Base-by-base conservation (phyloP, 139 green algal species). In the Picocystis salinarum region DNA sequence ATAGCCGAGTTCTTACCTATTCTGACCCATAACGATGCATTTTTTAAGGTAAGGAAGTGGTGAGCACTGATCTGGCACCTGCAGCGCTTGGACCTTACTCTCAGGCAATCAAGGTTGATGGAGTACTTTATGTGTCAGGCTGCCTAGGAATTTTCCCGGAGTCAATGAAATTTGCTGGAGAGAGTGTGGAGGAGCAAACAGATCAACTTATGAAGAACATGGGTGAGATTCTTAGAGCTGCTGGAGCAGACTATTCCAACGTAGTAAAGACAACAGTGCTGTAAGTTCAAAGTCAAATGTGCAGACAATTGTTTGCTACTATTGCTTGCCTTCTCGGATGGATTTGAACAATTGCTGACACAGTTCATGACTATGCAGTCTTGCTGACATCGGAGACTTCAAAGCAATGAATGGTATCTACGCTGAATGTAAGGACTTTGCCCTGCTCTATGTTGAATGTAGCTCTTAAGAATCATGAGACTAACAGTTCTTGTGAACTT, bases 181-280 rank as follows among this genome's bases (percentile, higher is more conserved):
- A 64, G 1, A 67, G 68, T 18, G 71, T 88, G 4, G 72, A 76
- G 58, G 74, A 48, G 11, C 81, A 94, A 59, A 76, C 77, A 3
- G 66, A 90, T 52, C 65, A 75, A 60, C 68, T 72, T 17, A 76
- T 92, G 68, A 66, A 71, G 56, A 97, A 96, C 64, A 69, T 97
- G 62, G 79, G 76, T 13, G 82, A 73, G 5, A 88, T 96, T 44
- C 61, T 96, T 2, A 64, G 73, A 27, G 85, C 69, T 6, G 31
- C 31, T 13, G 31, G 13, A 15, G 13, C 13, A 15, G 13, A 15
- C 31, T 94, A 70, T 29, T 45, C 55, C 25, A 66, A 84, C 18
- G 88, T 99, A 3, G 73, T 96, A 11, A 96, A 99, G 62, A 94
- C 84, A 3, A 96, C 82, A 20, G 84, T 95, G 42, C 65, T 98